Evolutionary conservation across 2,329 filamentous ascomycete genomes (phyloP), one percentile per base, ranked within the genome.

Genomic region (Mycosphaerella arachidis): DNA sequence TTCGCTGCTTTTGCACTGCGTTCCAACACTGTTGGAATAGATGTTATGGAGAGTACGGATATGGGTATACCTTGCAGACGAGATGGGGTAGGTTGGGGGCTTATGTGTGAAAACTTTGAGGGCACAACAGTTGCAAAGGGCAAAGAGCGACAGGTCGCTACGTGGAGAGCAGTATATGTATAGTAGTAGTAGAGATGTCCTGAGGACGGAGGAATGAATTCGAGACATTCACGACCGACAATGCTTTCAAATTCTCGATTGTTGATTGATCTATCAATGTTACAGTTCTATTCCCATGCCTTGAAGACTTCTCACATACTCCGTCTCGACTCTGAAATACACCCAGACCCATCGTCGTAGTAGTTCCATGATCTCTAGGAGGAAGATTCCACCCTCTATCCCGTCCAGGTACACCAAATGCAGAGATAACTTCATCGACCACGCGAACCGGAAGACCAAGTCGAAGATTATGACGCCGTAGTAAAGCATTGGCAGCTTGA

Each of bases 301-400:
- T 29, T 57, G 58, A 31, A 56, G 58, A 12, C 54, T 58, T 46
- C 69, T 60, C n/a, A 73, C 65, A 89, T 90, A 96, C 78, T 99
- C 94, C 24, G 91, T 92, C 80, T 99, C 94, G 45, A 96, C 87
- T 9, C 94, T 85, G 76, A 97, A 91, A 76, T 97, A 97, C 59
- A 97, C 91, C 94, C 94, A 99, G 62, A 97, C 83, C 92, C 93
- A 97, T 59, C 94, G 83, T 52, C 94, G 84, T 50, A 91, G 81
- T 18, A 97, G 89, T 77, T 99, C 94, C 10, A 96, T 79, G 48
- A 90, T 82, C 78, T 97, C 89, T 70, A 97, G 85, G 29, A 93
- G 70, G 72, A 97, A 99, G 48, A 97, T 90, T 7, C 91, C 91
- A 57, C 87, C 87, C 77, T 97, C 94, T 55, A 92, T 85, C 72